Conservation (phyloP, 2,329 filamentous ascomycete genomes). For the Blastomyces parvus region DNA sequence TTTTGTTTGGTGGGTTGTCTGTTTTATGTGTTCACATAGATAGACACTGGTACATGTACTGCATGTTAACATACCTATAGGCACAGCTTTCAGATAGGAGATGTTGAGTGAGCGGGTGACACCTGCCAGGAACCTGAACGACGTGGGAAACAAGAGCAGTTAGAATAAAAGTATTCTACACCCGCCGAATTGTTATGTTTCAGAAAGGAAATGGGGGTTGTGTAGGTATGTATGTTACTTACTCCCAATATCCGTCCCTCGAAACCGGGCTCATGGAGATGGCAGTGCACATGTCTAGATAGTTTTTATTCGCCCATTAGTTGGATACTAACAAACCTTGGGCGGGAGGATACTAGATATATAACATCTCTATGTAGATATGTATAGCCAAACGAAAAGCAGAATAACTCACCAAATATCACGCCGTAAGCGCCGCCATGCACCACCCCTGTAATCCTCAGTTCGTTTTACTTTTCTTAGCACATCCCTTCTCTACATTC, state of each 20-base stretch:
- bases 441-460: conserved; percentile 18
- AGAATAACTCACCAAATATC: conserved; percentile 54
- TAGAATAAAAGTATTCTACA: not conserved
- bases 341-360: not conserved
- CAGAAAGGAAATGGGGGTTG: not conserved
- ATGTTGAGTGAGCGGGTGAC: conserved; percentile 44
- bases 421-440: conserved; percentile 54
- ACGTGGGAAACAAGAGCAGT: not conserved
- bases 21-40: no score
- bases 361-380: not conserved
- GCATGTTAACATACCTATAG: conserved; percentile 29
- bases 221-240: conserved; percentile 12
- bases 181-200: not conserved
- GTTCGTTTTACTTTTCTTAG: not conserved
- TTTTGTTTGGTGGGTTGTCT: not conserved
- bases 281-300: conserved; percentile 44
- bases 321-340: not conserved
- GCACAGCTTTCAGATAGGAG: conserved; percentile 44
- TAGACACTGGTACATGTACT: not conserved
- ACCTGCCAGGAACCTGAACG: conserved; percentile 38
- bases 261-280: conserved; percentile 42
- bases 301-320: not conserved
- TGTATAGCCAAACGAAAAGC: not conserved
- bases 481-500: not conserved
- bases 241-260: conserved; percentile 43